phyloP scores from a whole-genome alignment of 805 yeast genomes.

The Kluyveromyces dobzhanskii region DNA sequence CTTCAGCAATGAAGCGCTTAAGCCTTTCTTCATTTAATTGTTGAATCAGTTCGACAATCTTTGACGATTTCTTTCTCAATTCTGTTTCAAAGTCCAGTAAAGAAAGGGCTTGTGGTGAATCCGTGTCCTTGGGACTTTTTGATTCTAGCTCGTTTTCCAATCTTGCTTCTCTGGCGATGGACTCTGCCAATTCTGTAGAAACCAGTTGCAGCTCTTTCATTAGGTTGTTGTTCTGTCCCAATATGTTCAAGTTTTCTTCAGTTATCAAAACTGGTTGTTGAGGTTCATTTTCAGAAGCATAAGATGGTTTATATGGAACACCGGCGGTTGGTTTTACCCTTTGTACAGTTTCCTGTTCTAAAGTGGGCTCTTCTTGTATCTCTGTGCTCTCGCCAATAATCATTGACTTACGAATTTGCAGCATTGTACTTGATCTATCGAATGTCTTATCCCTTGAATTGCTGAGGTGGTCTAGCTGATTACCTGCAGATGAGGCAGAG shows the following conservation, averaged over 20 bases:
- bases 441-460: not conserved
- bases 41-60: slow-evolving; percentile 45
- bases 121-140: slow-evolving; percentile 4
- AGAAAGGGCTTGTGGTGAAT: slow-evolving; percentile 5
- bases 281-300: slow-evolving; percentile 42
- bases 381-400: slow-evolving; percentile 3
- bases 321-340: not conserved
- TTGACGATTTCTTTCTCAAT: slow-evolving; percentile 32
- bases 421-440: not conserved
- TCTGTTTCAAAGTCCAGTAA: slow-evolving; percentile 25
- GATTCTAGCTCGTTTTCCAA: slow-evolving; percentile 39
- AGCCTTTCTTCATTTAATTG: slow-evolving; percentile 56
- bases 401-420: slow-evolving; percentile 2
- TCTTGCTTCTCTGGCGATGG: slow-evolving; percentile 60
- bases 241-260: slow-evolving; percentile 50
- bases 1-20: slow-evolving; percentile 62
- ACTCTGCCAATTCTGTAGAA: slow-evolving; percentile 63
- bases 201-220: slow-evolving; percentile 59
- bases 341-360: not conserved
- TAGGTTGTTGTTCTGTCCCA: slow-evolving; percentile 50
- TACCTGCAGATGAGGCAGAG: slow-evolving; percentile 7
- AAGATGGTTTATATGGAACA: slow-evolving; percentile 57
- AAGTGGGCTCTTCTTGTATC: not conserved
- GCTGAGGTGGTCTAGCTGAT: not conserved
- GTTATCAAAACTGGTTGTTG: not conserved